Evolutionary conservation across 768 basidiomycete genomes (phyloP).

Genomic region (Boletus reticulatus): DNA sequence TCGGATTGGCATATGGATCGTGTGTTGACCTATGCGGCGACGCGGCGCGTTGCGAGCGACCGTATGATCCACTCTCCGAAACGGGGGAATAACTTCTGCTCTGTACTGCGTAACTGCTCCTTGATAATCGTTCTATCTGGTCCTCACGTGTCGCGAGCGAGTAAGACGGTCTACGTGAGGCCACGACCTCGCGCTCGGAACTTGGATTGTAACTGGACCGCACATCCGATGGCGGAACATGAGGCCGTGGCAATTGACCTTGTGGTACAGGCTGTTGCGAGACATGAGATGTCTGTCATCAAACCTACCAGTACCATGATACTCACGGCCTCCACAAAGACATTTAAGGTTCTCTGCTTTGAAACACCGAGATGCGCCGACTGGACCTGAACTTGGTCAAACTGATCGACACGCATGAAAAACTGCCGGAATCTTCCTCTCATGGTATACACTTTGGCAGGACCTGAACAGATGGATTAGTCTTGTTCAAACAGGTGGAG

Average conservation of each 20-base stretch:
- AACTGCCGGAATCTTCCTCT: constrained; percentile 70
- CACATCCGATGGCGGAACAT: constrained; percentile 2
- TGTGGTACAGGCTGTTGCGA: constrained; percentile 22
- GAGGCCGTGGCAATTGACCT: constrained; percentile 28
- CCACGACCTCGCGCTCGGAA: constrained; percentile 19
- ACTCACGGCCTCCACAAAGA: constrained; percentile 60
- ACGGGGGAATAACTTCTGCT: constrained; percentile 10
- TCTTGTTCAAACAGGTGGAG: not conserved
- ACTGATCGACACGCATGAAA: constrained; percentile 58
- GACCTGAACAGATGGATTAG: constrained; percentile 40
- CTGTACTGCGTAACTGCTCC: constrained; percentile 16
- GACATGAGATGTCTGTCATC: constrained; percentile 6
- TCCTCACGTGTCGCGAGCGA: constrained; percentile 25
- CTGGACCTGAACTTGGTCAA: constrained; percentile 47
- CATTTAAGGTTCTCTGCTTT: constrained; percentile 50
- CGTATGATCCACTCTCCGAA: constrained; percentile 19
- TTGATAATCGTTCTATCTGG: constrained; percentile 27
- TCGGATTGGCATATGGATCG: not conserved
- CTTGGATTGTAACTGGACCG: constrained; percentile 11
- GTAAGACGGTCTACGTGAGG: constrained; percentile 7
- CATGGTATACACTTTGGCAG: constrained; percentile 62
- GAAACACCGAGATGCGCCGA: constrained; percentile 58
- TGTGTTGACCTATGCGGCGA: constrained; percentile 10
- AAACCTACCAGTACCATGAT: not conserved
- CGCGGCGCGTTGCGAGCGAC: constrained; percentile 11